These are phyloP conservation scores for Phoenix dactylifera DNA, from an alignment of 176 grass and related monocot species.

Conservation along the genomic window DNA sequence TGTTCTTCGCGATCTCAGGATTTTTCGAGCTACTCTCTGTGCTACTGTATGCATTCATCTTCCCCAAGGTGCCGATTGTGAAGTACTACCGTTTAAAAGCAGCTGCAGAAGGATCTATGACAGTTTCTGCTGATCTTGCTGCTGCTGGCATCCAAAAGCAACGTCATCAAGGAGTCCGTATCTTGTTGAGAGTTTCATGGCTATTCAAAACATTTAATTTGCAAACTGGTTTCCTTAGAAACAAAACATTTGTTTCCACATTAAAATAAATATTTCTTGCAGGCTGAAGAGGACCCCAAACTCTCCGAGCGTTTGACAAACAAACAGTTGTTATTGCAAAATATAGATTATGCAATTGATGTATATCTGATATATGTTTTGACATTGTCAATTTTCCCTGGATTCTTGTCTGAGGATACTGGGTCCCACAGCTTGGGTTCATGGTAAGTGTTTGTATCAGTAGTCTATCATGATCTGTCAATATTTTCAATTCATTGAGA, in stretches of 20 bases:
- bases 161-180: constrained; percentile 9
- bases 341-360: constrained; percentile 47
- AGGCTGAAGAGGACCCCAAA: constrained; percentile 56
- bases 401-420: constrained; percentile 91
- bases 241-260: too few species aligned
- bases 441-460: constrained; percentile 22
- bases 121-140: constrained; percentile 57
- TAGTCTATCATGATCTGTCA: too few species aligned
- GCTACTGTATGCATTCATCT: constrained; percentile 58
- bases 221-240: too few species aligned
- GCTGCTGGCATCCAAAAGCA: constrained; percentile 36
- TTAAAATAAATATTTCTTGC: neutral
- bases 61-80: constrained; percentile 85
- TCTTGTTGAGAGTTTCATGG: neutral
- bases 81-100: constrained; percentile 59
- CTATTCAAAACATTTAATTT: neutral
- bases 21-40: constrained; percentile 56
- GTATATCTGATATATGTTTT: constrained; percentile 50
- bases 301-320: constrained; percentile 39
- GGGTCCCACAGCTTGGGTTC: constrained; percentile 72
- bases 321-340: constrained; percentile 46
- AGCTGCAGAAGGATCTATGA: constrained; percentile 54
- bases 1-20: constrained; percentile 52
- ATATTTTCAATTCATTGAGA: too few species aligned
- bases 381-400: constrained; percentile 68